Evolutionary conservation across 768 basidiomycete species (phyloP), one percentile per base, ranked within the genome.

Genomic region (Collybia mongolica): DNA sequence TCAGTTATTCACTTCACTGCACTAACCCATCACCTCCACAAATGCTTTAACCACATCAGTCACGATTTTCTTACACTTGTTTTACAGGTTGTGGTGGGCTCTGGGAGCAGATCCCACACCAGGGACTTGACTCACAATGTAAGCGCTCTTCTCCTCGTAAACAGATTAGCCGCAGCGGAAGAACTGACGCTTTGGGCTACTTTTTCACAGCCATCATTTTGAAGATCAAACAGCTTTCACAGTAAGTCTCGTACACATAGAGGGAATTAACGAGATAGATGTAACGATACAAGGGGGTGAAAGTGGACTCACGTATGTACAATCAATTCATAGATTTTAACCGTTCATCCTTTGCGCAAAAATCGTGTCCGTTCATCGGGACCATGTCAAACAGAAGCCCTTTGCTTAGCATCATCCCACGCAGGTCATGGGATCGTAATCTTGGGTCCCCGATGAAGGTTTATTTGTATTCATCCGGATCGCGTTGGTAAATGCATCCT

Each of bases 81-180:
- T 47, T 44, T 61, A 43, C 59, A 76, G 76, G 77, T 46, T 76
- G 74, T 59, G 77, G 75, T 53, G 91, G 92, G 45, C 72, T 94
- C 49, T 81, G 82, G 71, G 91, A 94, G 68, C 90, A 91, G 72
- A 89, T 94, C 64, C 85, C 85, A 28, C 74, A 80, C 71, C 91
- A 93, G 67, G 81, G 82, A 37, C 77, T 93, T n/a, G 90, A 87
- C 61, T 78, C 90, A 22, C 79, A 87, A 65, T 81, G 88, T 90
- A 60, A 43, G 85, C 72, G 9, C 18, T 45, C 43, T 39, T 49
- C 50, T 43, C 14, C 51, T 41, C 39, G 48, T 19, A 20, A 44
- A 24, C 3, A 2, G 19, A 26, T 20, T 28, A 28, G 20, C 17
- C 44, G 20, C 48, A 44, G 39, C 56, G 56, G 56, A 59, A 29